These are phyloP conservation scores for Penicillium sp. DNA, from an alignment of 2,329 filamentous ascomycete species.

Conservation along the genomic window DNA sequence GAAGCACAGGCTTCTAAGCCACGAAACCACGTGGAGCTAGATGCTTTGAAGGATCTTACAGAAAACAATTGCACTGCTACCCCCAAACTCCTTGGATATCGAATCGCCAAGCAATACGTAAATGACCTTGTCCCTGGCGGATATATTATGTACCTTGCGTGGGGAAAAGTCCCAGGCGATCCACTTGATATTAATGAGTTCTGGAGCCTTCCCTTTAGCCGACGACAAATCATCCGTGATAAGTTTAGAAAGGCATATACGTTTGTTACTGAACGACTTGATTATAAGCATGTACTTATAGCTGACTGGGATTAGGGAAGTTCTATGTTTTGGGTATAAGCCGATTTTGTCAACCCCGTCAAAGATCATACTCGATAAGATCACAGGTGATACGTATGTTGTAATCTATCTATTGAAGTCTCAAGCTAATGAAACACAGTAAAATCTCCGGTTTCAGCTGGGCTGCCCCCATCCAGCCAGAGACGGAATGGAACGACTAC, in stretches of 20 bases:
- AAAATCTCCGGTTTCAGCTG: background rate
- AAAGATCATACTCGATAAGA: constrained; percentile 1
- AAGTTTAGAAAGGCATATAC: background rate
- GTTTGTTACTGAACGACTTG: background rate
- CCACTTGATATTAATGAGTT: background rate
- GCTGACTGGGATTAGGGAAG: background rate
- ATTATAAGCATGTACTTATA: background rate
- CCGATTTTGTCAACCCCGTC: background rate
- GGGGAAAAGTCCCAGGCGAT: background rate
- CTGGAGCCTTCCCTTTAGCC: background rate
- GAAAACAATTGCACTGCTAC: background rate
- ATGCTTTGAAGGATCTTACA: background rate
- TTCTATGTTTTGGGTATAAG: background rate
- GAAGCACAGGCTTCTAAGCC: too few species aligned
- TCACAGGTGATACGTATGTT: background rate
- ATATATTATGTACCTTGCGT: background rate
- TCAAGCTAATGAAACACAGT: background rate
- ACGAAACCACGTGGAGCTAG: background rate
- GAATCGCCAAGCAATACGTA: background rate
- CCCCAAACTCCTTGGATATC: background rate
- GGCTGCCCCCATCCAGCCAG: background rate
- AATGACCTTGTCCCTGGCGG: background rate
- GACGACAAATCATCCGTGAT: background rate
- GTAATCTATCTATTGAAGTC: background rate
- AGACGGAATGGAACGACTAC: background rate